Base-by-base conservation (phyloP, 2,329 filamentous ascomycete genomes). In the Sporothrix inflata region DNA sequence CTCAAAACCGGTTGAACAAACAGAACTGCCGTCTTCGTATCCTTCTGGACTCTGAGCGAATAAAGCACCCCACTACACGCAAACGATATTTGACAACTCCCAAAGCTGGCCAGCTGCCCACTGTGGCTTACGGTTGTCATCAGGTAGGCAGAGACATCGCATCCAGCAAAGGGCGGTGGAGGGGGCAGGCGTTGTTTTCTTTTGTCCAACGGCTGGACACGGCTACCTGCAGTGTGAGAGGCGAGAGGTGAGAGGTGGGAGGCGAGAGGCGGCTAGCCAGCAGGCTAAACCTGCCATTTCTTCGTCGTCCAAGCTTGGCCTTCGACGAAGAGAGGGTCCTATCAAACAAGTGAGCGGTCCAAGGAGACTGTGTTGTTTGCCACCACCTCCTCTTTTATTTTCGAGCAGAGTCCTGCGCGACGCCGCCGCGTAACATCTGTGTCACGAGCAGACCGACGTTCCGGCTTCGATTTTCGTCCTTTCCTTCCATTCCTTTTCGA, bases 271-370 rank as follows among this genome's bases (percentile, higher is more conserved):
- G 34, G 57, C 38, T 63, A 34, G 34, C n/a, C 34, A 30, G 24
- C 24, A 42, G 57, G 57, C 19, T 24, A 63, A 63, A 42, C 57
- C 34, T 63, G 57, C 57, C 57, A 63, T 24, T 61, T 14, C 57
- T 34, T 40, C 4, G 8, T 8, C 14, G 14, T 47, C 6, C 30
- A 6, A 3, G 30, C 30, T 34, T 34, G 30, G 30, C 6, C 30
- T 34, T 34, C 45, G 11, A 47, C 6, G 45, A 14, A 19, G 45
- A 5, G 6, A 47, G 19, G 45, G 12, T 16, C 45, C 45, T 47
- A 47, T 19, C 45, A 47, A 47, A 47, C 14, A 12, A 14, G 14
- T 4, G 12, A 19, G 19, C 30, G 30, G 30, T 34, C 30, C 30
- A 34, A 34, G 30, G 30, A 14, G 14, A 47, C 11, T 19, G 45